Evolutionary conservation across 148 eudicot species (phyloP), one percentile per base, ranked within the genome.

Genomic region (Amaranthus cruentus): DNA sequence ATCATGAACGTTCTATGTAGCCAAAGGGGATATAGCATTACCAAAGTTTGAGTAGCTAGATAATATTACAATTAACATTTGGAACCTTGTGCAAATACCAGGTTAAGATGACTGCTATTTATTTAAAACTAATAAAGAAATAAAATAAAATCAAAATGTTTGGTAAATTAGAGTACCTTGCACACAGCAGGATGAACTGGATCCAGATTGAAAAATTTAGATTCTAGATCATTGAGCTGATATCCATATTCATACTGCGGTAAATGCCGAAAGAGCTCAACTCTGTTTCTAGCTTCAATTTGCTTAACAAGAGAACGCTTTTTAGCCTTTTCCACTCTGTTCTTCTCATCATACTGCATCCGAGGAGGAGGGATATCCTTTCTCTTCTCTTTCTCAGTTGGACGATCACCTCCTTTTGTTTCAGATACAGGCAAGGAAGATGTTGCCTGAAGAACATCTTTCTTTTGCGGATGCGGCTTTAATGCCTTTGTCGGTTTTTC

Each of bases 211-310:
- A 91, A 94, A 82, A 87, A 81, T 73, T 81, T 88, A 74, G 91
- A 81, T 78, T 85, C 93, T 15, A 94, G 83, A 68, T 89, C 93
- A 74, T 81, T 82, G 69, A 91, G 88, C 73, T 83, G 87, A 55
- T 83, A 84, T 82, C 88, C 96, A 76, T 80, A 88, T 77, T 94
- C 97, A 84, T 91, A 94, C 78, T 94, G 98, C 65, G 96, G 98
- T 73, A 94, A 83, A 84, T 94, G 98, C 77, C 82, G 85, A 77
- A 94, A 94, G 58, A 91, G 81, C 74, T 91, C 97, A 13, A 91
- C 96, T 72, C 90, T 80, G 72, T 94, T 91, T 80, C 81, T 87
- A 14, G 85, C 88, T 82, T 91, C 98, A 69, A 90, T 83, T 85
- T 89, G 88, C 49, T 86, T 89, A 49, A 94, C 89, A 46, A 89